Conservation (phyloP, 345 rosid species). For the Nephelium lappaceum region DNA sequence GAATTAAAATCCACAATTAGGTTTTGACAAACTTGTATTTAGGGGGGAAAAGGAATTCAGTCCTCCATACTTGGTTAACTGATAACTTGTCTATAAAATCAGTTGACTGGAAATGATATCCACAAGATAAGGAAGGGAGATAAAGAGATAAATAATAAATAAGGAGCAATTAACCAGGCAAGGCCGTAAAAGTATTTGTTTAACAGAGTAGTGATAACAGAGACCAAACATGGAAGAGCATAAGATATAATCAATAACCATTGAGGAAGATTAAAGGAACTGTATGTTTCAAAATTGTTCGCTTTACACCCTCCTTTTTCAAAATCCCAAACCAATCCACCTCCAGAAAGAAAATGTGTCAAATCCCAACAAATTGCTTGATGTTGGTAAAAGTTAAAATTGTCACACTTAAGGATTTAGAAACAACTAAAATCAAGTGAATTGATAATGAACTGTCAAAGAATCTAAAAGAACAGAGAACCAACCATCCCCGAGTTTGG, state of each 20-base stretch:
- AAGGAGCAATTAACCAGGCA: background rate
- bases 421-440: background rate
- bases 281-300: background rate
- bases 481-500: conserved; percentile 99
- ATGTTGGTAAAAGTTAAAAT: background rate
- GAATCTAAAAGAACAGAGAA: conserved; percentile 24
- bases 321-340: no score
- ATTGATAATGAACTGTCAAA: background rate
- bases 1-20: conserved; percentile 12
- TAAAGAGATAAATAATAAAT: background rate
- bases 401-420: background rate
- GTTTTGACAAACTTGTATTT: background rate
- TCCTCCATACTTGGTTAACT: background rate
- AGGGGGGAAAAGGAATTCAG: background rate
- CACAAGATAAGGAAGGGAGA: background rate
- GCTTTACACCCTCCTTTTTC: background rate
- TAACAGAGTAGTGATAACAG: background rate
- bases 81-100: no score
- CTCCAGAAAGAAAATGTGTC: background rate
- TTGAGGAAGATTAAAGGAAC: background rate
- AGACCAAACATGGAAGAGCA: background rate
- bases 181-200: background rate
- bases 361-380: background rate
- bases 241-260: background rate
- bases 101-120: background rate